Base-by-base conservation (phyloP, 192 early-diverging fungal genomes). In the Geranomyces michiganensis region DNA sequence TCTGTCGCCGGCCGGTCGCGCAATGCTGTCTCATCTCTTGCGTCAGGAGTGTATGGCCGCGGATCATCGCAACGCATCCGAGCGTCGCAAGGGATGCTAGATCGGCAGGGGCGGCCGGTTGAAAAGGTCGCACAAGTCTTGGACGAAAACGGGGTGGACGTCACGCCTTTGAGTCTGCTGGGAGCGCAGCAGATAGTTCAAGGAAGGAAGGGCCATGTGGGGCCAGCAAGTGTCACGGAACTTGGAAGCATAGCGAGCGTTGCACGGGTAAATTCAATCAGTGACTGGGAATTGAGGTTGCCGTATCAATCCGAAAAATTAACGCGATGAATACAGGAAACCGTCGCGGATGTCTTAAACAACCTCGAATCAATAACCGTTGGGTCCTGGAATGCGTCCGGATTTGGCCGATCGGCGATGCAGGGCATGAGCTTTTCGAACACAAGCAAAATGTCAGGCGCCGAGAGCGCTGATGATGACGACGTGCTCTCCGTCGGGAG, bases 71-170 rank as follows among this genome's bases (percentile, higher is more conserved):
- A 59, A 7, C 56, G 68, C 7, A 61, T 70, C 21, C 56, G 68
- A 9, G 68, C 68, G 19, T 70, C 68, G 17, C 68, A 70, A 62
- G 55, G 41, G 21, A 70, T 60, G 68, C 68, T 61, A 2, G 67
- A 68, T 27, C 48, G 67, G 43, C 19, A 17, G 26, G 68, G 68
- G 8, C 56, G 55, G 32, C 21, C 45, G 24, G 33, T 33, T 13
- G 68, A 70, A 45, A 70, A 70, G 33, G 33, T 44, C 21, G 64
- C 79, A 26, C 76, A 67, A 56, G 76, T 84, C 6, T 58, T 79
- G 14, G 86, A 87, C 55, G 83, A 85, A 56, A 78, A 88, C 13
- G 87, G 87, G 21, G 82, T 86, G 47, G 87, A 88, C 67, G 87
- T 87, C 14, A 88, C 87, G 1, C 87, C 87, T 7, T 47, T 82